Conservation (phyloP, 257 asterid species). For the Solanum ahanhuiri region DNA sequence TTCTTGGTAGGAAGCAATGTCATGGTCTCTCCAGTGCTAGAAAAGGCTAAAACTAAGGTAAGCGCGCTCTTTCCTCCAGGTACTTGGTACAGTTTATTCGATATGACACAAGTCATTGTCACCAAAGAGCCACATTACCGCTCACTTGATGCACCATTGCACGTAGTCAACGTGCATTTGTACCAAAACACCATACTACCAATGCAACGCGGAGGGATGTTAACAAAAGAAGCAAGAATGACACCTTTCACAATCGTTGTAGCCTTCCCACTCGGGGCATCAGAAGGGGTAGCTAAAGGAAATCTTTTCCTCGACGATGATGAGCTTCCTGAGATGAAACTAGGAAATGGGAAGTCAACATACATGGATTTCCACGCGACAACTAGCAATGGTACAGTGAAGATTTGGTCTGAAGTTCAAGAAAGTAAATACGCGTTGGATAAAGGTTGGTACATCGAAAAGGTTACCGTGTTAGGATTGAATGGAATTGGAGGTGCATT, state of each 20-base stretch:
- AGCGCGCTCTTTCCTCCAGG: constrained; percentile 64
- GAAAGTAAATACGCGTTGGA: constrained; percentile 60
- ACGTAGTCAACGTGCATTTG: constrained; percentile 69
- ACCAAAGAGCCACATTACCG: constrained; percentile 25
- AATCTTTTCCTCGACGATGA: constrained; percentile 72
- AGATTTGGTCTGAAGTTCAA: constrained; percentile 69
- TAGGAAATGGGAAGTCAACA: constrained; percentile 51
- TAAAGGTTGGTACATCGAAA: constrained; percentile 73
- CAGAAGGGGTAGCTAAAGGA: constrained; percentile 48
- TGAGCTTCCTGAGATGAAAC: constrained; percentile 77
- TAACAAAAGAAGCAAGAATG: constrained; percentile 63
- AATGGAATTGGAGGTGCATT: constrained; percentile 23
- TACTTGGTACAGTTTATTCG: constrained; percentile 72
- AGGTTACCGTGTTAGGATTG: constrained; percentile 59
- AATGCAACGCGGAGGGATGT: constrained; percentile 82
- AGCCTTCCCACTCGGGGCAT: constrained; percentile 56
- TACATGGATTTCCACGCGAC: constrained; percentile 62
- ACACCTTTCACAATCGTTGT: constrained; percentile 75
- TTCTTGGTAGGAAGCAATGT: constrained; percentile 68
- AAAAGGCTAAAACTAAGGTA: constrained; percentile 35
- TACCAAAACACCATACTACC: constrained; percentile 68
- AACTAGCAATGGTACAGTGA: constrained; percentile 29
- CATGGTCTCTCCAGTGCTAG: constrained; percentile 87
- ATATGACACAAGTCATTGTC: constrained; percentile 49
- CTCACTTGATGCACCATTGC: constrained; percentile 60